A percentile compares a stretch with the other conserved stretches of the same genome.
phyloP scores from a whole-genome alignment of 306 rosid species.

The Heteromeles arbutifolia region DNA sequence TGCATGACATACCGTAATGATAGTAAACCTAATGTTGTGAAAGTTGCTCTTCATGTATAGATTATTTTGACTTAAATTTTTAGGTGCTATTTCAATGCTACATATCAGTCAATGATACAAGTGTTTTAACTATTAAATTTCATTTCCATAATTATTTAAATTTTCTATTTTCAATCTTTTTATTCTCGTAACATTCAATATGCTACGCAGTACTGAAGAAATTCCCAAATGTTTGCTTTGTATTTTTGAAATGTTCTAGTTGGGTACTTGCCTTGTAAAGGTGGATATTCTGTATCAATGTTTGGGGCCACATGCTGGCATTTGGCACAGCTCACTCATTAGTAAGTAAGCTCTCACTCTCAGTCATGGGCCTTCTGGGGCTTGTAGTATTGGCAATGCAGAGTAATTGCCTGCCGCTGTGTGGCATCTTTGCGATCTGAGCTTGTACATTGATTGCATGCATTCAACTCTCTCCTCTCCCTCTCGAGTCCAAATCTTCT shows the following conservation, averaged over 20 bases:
- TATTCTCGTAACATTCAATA: no score
- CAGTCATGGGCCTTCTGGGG: slow-evolving; percentile 9
- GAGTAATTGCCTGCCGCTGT: neutral
- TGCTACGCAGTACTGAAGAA: neutral
- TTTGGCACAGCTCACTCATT: neutral
- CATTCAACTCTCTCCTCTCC: neutral
- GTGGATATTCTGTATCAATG: neutral
- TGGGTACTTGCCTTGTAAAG: neutral
- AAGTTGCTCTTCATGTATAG: no score
- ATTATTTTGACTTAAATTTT: no score
- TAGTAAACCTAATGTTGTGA: no score
- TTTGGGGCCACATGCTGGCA: slow-evolving; percentile 11
- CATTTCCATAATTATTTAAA: no score
- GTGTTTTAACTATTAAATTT: no score
- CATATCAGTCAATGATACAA: no score
- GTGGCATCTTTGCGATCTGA: neutral
- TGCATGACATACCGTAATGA: no score
- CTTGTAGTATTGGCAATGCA: neutral
- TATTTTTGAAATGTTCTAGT: neutral
- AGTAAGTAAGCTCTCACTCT: slow-evolving; percentile 8
- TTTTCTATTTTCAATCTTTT: no score
- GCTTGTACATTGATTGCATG: slow-evolving; percentile 5
- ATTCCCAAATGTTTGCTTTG: neutral
- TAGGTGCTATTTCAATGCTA: no score
- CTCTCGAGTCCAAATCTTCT: no score